Evolutionary conservation across 225 moss, liverwort and hornwort genomes (phyloP).

Genomic region (Pleurozium schreberi): DNA sequence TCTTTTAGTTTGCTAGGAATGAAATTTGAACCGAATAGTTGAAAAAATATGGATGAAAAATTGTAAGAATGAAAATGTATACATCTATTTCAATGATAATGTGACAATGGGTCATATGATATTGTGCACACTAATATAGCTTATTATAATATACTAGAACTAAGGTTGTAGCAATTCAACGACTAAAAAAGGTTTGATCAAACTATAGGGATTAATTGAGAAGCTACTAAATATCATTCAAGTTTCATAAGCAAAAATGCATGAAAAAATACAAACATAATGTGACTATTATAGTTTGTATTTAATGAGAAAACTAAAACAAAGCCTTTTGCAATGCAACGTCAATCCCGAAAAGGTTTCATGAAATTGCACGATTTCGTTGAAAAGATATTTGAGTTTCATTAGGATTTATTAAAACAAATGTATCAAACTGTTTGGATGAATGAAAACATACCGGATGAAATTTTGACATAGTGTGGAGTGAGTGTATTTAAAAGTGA

Average conservation of each 20-base stretch:
- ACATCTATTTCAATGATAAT: accelerated
- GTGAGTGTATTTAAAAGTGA: no score
- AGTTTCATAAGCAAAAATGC: no score
- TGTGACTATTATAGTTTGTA: no score
- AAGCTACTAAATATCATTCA: no score
- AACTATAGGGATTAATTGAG: no score
- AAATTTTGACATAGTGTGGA: neutral
- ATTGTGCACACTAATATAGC: no score
- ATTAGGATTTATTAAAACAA: neutral
- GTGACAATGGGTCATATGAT: neutral
- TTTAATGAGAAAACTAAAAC: neutral
- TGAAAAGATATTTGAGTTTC: neutral
- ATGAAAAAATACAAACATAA: no score
- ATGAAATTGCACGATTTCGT: neutral
- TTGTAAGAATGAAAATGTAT: neutral
- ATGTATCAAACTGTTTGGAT: neutral
- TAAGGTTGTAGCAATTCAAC: no score
- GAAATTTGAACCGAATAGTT: neutral
- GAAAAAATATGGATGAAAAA: neutral
- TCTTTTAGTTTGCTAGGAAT: neutral
- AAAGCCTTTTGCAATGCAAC: neutral
- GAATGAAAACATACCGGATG: neutral
- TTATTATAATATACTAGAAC: no score
- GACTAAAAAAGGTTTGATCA: no score
- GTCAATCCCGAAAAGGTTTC: neutral